A percentile compares a stretch with the other conserved stretches of the same genome.
Evolutionary conservation across 805 yeast species (phyloP).

Genomic region (Myxozyma neotropica): DNA sequence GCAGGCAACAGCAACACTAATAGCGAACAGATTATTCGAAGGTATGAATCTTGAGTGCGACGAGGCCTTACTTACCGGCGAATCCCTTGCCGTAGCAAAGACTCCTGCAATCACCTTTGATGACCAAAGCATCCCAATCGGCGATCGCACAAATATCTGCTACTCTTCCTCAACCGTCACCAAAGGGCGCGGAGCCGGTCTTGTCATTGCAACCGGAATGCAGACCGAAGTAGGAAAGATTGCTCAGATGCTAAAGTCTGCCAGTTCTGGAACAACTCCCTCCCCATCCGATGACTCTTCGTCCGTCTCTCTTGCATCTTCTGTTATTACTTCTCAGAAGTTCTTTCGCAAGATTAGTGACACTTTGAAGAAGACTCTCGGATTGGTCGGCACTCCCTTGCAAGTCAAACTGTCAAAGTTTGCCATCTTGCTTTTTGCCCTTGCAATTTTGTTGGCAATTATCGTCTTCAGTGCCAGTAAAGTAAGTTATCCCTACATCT

Average conservation of each 20-base stretch:
- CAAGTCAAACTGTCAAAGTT: conserved; percentile 75
- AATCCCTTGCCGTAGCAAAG: conserved; percentile 64
- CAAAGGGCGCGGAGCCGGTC: conserved; percentile 76
- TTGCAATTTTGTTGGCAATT: conserved; percentile 82
- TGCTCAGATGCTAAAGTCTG: conserved; percentile 46
- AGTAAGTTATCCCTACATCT: conserved; percentile 51
- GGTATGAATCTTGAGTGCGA: conserved; percentile 69
- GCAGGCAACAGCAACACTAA: background rate
- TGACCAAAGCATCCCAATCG: conserved; percentile 55
- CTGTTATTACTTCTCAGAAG: background rate
- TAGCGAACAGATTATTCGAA: conserved; percentile 46
- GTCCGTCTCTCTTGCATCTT: background rate
- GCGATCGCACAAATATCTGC: conserved; percentile 73
- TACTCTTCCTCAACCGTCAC: conserved; percentile 68
- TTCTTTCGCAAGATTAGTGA: background rate
- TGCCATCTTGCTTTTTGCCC: conserved; percentile 68
- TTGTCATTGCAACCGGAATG: conserved; percentile 67
- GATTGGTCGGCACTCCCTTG: conserved; percentile 70
- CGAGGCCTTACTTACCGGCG: conserved; percentile 68
- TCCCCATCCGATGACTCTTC: conserved; percentile 5
- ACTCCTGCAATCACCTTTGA: conserved; percentile 49
- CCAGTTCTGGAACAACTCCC: background rate
- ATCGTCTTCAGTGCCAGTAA: conserved; percentile 85
- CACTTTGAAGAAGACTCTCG: conserved; percentile 22
- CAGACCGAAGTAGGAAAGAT: conserved; percentile 74